A percentile compares a stretch with the other conserved stretches of the same genome.
These are phyloP conservation scores for Helminthosporium solani DNA, from an alignment of 2,329 filamentous ascomycete species.

Conservation along the genomic window DNA sequence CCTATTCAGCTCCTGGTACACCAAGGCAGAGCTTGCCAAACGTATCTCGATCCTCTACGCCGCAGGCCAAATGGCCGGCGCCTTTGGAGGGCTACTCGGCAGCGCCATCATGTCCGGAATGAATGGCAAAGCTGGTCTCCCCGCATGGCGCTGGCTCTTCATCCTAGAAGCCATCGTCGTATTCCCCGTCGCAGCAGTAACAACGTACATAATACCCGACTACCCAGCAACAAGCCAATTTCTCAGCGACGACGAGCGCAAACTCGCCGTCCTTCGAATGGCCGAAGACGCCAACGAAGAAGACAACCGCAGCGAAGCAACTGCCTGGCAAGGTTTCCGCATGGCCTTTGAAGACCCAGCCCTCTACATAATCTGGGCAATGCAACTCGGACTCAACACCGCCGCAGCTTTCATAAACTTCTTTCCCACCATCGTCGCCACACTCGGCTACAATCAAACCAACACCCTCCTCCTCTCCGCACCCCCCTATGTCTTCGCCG, in stretches of 20 bases:
- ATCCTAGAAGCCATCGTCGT: constrained; percentile 40
- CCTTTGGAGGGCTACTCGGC: constrained; percentile 49
- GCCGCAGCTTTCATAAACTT: constrained; percentile 36
- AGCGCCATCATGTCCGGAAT: constrained; percentile 41
- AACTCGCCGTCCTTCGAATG: constrained; percentile 38
- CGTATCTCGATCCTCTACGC: constrained; percentile 43
- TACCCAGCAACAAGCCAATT: constrained; percentile 45
- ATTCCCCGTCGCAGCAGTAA: constrained; percentile 27
- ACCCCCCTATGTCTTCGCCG: constrained; percentile 53
- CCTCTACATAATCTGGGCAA: constrained; percentile 35
- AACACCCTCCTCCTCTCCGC: constrained; percentile 42
- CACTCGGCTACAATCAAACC: constrained; percentile 40
- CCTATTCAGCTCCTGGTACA: constrained; percentile 67
- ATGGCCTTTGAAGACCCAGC: constrained; percentile 31
- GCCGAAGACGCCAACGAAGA: constrained; percentile 52
- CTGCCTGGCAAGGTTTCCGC: constrained; percentile 28
- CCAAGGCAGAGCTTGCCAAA: constrained; percentile 50
- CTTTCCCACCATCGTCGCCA: constrained; percentile 39
- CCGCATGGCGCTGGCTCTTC: constrained; percentile 43
- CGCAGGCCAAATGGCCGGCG: constrained; percentile 44
- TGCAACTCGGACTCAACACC: constrained; percentile 33
- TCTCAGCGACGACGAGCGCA: constrained; percentile 49
- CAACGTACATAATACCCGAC: constrained; percentile 32
- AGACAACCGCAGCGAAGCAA: constrained; percentile 12
- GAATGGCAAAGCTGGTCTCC: constrained; percentile 28